Base-by-base conservation (phyloP, 108 stramenopile species). In the Thalassiosira profunda region DNA sequence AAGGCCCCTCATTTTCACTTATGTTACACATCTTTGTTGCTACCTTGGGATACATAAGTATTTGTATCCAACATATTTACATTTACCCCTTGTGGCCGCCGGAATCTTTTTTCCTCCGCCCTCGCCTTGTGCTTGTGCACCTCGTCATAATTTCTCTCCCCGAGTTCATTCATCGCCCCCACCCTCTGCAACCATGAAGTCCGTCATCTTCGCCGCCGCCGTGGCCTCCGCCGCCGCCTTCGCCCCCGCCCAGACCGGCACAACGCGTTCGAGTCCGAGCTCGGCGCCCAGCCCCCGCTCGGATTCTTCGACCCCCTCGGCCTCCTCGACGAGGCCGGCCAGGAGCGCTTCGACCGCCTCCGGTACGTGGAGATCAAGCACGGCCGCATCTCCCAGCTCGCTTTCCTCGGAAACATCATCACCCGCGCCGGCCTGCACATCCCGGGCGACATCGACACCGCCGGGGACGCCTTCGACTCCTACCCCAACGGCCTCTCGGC, bases 261-360 rank as follows among this genome's bases (percentile, higher is more conserved):
- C n/a, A 58, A 56, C 42, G 77, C 82, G 37, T 90, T 90, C 85
- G 89, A 90, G 64, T 55, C 64, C 55, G 89, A 81, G 65, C 87
- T 90, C 38, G 95, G 95, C 72, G 92, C 87, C 37, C 94, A 48
- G 47, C 89, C 84, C 30, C 88, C 89, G 69, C 69, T 92, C 43
- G 91, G 91, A 18, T 85, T 88, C 68, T 93, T 74, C 80, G 90
- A 91, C 80, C 88, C 88, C 30, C 59, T 90, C 20, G 78, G 78
- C 46, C 43, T 83, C 52, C 53, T 83, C 35, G 82, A 72, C 37
- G 59, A 60, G 43, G 82, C 82, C 10, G 54, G 24, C 54, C 71
- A 72, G 48, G 71, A 51, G 28, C 18, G 51, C 12, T 72, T 72
- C 63, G 73, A 76, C 63, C 53, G 75, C 38, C 59, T 70, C 58